Base-by-base conservation (phyloP, 805 yeast species). In the Lipomyces japonicus region DNA sequence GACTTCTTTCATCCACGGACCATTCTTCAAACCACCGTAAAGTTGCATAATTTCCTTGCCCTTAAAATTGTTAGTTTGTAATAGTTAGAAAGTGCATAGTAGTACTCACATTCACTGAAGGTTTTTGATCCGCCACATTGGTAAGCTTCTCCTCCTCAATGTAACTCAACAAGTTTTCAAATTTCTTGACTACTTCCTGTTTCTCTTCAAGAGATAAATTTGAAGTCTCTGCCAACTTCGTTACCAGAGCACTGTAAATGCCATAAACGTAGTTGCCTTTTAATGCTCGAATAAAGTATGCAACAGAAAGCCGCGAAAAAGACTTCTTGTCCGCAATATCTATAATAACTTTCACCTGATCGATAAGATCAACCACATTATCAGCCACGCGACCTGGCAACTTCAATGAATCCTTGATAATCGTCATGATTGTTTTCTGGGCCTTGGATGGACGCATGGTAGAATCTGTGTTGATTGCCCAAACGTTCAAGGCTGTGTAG, bases 1-100 rank as follows among this genome's bases (percentile, higher is more conserved):
- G 6, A 81, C 67, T 6, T 67, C 67, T 6, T 78, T 73, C 76
- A 91, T 73, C 96, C 97, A 89, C 4, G 90, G 89, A 0, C 98
- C 98, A 0, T 91, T 86, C 62, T 83, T 84, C 48, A 72, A 70
- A 6, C 41, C 50, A 21, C 73, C 68, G 25, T 85, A 66, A 19
- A 71, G 66, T 38, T 71, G 67, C 44, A 76, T 69, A 39, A 91
- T 66, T 39, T 78, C 76, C 59, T 85, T 87, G 14, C 98, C 75
- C 42, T 63, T 25, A 9, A 6, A 6, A 28, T 6, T 14, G 3
- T 28, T 30, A 41, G 43, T 14, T 39, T 16, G 18, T 5, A 31
- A 12, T 30, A 19, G 14, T 36, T 4, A 26, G 21, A 14, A 5
- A 32, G 6, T 26, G 14, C 23, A 9, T 7, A 28, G 35, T 24